Conservation (phyloP, 352 stramenopile genomes). For the Blastocystis sp. region DNA sequence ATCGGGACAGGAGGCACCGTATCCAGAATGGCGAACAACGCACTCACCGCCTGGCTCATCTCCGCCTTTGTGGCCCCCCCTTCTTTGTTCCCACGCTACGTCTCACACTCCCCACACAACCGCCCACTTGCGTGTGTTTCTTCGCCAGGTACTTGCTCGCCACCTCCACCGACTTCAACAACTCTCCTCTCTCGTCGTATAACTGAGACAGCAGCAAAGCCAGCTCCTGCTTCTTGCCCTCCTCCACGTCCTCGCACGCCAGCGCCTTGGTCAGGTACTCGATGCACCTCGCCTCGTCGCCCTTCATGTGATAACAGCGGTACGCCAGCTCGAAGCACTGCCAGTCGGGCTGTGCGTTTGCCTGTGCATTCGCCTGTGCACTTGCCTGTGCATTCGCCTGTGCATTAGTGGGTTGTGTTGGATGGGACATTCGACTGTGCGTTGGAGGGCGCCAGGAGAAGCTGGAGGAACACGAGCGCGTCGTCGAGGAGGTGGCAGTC, state of each 20-base stretch:
- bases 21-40: slow-evolving; percentile 9
- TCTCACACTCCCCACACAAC: background rate
- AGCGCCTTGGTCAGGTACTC: slow-evolving; percentile 51
- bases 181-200: slow-evolving; percentile 51
- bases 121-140: background rate
- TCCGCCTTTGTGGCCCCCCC: background rate
- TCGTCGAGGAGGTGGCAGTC: slow-evolving; percentile 39
- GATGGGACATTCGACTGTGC: background rate
- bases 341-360: too few relatives aligned
- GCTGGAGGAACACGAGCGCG: background rate
- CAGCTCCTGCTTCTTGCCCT: slow-evolving; percentile 32
- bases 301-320: background rate
- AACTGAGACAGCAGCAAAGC: slow-evolving; percentile 30
- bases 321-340: slow-evolving; percentile 28
- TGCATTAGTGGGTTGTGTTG: too few relatives aligned
- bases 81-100: background rate
- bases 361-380: too few relatives aligned
- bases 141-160: slow-evolving; percentile 62
- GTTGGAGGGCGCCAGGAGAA: background rate
- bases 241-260: background rate
- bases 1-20: background rate
- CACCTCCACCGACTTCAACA: slow-evolving; percentile 50
- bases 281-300: slow-evolving; percentile 6
- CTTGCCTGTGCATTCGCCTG: too few relatives aligned
- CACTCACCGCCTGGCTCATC: background rate